Evolutionary conservation across 2,329 filamentous ascomycete species (phyloP).

Genomic region (Apiospora arundinis): DNA sequence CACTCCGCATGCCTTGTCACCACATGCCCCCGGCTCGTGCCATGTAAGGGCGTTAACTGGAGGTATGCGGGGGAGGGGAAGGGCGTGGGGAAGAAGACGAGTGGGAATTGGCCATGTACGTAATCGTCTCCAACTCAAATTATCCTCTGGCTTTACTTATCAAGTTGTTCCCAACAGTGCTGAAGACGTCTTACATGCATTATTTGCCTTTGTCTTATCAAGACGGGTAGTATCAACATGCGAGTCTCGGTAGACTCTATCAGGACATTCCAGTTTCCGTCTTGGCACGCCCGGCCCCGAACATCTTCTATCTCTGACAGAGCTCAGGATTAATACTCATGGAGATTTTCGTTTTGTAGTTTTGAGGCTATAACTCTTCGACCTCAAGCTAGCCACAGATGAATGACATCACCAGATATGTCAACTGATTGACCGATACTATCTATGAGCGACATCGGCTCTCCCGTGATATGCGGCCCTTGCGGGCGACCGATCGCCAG

Average conservation of each 20-base stretch:
- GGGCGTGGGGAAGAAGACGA: conserved; percentile 7
- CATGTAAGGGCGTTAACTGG: neutral
- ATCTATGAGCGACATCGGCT: neutral
- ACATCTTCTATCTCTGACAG: neutral
- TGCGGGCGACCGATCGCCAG: neutral
- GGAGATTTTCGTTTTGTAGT: neutral
- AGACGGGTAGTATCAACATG: neutral
- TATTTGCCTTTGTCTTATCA: neutral
- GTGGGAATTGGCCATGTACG: neutral
- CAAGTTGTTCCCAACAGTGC: neutral
- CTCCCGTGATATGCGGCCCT: neutral
- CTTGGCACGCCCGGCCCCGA: neutral
- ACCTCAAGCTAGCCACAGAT: neutral
- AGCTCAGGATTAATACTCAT: neutral
- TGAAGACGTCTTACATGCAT: neutral
- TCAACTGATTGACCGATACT: neutral
- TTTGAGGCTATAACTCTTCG: neutral
- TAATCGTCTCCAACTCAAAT: neutral
- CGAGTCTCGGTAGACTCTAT: neutral
- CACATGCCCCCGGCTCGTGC: neutral
- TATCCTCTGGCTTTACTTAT: neutral
- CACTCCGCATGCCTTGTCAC: neutral
- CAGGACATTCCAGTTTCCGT: neutral
- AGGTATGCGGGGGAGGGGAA: conserved; percentile 1
- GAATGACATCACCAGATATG: neutral